Evolutionary conservation across 768 basidiomycete species (phyloP), one percentile per base, ranked within the genome.

Genomic region (Leucogyrophana mollusca): DNA sequence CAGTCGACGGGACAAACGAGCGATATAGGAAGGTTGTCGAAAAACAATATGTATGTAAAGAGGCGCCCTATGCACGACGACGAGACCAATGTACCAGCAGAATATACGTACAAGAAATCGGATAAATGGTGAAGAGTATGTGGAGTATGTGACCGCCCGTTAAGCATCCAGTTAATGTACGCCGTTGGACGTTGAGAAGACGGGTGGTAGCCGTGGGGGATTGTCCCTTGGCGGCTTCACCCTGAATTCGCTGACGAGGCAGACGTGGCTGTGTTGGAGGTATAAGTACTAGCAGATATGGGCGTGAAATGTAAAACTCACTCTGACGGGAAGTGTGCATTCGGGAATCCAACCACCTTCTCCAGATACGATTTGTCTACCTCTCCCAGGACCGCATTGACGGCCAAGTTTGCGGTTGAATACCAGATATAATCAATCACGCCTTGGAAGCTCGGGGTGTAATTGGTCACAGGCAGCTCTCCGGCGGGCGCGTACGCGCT

Each of bases 251-350:
- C 77, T 69, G 51, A 79, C 72, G 50, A 91, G 73, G 51, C 79
- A 82, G 46, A 92, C 67, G 59, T 92, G 89, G 61, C 89, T 91
- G 53, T 27, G 58, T 57, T n/a, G n/a, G n/a, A n/a, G n/a, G n/a
- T n/a, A n/a, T n/a, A n/a, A n/a, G n/a, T n/a, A n/a, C n/a, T n/a
- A n/a, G n/a, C n/a, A n/a, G n/a, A n/a, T n/a, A n/a, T n/a, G n/a
- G n/a, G n/a, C n/a, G n/a, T n/a, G 35, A 46, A 38, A 37, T 24
- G 25, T 46, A 49, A 37, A 13, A 85, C 92, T 62, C 67, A 97
- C 94, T 97, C 94, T 49, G 93, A 94, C 18, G 95, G 93, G 77
- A 94, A 96, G 62, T 97, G 92, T 2, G 85, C 81, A 66, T 97
- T 94, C 22, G 96, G 96, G 77, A 98, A 98, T 30, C 96, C 96